phyloP scores from a whole-genome alignment of 345 rosid species.

The Lenwebbia sp. region DNA sequence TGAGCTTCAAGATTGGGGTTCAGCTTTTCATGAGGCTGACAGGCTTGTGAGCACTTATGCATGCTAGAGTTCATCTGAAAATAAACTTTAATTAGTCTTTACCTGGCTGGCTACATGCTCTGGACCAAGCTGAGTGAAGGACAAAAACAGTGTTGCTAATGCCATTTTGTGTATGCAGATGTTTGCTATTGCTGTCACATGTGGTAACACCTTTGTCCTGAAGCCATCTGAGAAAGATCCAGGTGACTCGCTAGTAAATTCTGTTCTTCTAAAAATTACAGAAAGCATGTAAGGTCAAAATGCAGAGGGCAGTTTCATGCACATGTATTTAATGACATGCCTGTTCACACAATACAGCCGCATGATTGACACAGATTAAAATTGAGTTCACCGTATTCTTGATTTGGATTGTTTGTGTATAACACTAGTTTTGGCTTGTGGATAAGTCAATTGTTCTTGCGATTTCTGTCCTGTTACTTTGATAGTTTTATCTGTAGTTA shows the following conservation, averaged over 20 bases:
- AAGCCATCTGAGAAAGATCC: slow-evolving; percentile 46
- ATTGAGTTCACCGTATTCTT: neutral
- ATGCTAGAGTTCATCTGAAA: neutral
- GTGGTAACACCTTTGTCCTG: slow-evolving; percentile 44
- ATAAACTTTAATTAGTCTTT: neutral
- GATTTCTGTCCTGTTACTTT: neutral
- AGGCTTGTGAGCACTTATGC: neutral
- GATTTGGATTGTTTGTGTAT: neutral
- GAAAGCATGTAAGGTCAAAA: neutral
- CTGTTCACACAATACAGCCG: neutral
- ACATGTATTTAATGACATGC: neutral
- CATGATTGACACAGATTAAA: neutral
- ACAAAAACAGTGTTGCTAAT: neutral
- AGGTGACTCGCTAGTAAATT: slow-evolving; percentile 15
- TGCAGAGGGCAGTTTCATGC: neutral
- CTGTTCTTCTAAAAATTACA: neutral
- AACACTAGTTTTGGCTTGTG: neutral
- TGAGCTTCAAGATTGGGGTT: neutral
- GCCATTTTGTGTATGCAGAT: slow-evolving; percentile 18
- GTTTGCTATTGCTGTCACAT: slow-evolving; percentile 36
- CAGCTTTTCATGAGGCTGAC: neutral
- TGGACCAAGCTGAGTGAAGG: neutral
- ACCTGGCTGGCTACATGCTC: neutral
- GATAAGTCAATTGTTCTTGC: neutral
- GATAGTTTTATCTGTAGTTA: neutral